Evolutionary conservation across 108 stramenopile species (phyloP), one percentile per base, ranked within the genome.

Genomic region (Cyclotella kingstonii): DNA sequence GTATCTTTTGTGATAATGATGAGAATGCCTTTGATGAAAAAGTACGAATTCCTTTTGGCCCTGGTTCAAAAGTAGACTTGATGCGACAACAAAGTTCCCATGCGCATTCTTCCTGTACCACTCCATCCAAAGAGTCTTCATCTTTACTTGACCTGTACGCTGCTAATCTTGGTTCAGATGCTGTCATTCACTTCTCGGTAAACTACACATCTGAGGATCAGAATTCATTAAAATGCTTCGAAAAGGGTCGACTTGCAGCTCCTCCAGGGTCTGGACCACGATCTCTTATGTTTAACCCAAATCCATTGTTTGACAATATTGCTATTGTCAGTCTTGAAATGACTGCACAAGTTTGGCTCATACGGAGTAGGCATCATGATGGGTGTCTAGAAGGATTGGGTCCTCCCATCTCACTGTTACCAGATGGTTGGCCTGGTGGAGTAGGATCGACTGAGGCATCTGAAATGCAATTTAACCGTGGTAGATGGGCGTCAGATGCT

Each of bases 401-500:
- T 28, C 33, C 27, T 23, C 73, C 73, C 11, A 27, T 69, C 23
- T 75, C 73, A n/a, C 1, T 75, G 23, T 23, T 75, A 31, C 73
- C 73, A 42, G 43, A 68, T 2, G 28, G 57, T 19, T 75, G 73
- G 73, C 73, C 73, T 4, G 15, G 22, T 23, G 39, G 15, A 33
- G 25, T 35, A 8, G 61, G 40, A 12, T n/a, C 6, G 17, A 36
- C 40, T 17, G 68, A 62, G 23, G 30, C 50, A 47, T 33, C 34
- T 7, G 33, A 46, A 31, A 23, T 44, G 22, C 68, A 63, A 65
- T 75, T 69, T 44, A 75, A 75, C 30, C 45, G 17, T 18, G 73
- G 73, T 8, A 54, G 68, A 15, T 75, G 73, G 73, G 73, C 73
- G 14, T 69, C 68, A 25, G 73, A 75, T 64, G 73, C 73, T 23